Evolutionary conservation across 2,329 filamentous ascomycete genomes (phyloP), one percentile per base, ranked within the genome.

Genomic region (Amauroascus verrucosus): DNA sequence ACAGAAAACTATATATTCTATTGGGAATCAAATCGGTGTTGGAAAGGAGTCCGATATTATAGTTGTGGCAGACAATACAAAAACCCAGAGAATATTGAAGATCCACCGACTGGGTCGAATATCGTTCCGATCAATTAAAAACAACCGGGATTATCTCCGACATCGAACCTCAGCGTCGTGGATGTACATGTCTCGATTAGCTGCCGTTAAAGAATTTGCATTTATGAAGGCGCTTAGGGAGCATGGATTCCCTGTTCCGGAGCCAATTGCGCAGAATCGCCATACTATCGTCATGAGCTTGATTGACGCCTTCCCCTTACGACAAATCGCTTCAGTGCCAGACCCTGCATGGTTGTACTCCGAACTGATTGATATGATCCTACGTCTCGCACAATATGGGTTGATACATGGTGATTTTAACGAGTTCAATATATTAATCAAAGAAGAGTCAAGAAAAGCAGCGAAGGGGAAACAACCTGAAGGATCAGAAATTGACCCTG

Each of bases 341-440:
- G 81, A 96, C 60, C 88, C 91, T 0, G 86, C 88, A 2, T 73
- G 73, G n/a, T 77, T 98, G 5, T 98, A 98, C 66, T 84, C 83
- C n/a, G 88, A 97, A 56, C 75, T 98, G 32, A 94, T 98, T 64
- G 78, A 82, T 40, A 80, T 96, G 61, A 88, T 98, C 53, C 75
- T 98, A 41, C 80, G 83, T 26, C 77, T 98, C 38, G 91, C 93
- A 5, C 82, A 82, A 57, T 83, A 90, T 61, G 93, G 93, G 6
- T 75, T 98, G 46, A 98, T 98, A 57, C 93, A 98, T 66, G 93
- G 93, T 57, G 93, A 98, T 67, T 98, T 94, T 75, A 98, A 98
- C 74, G 94, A 98, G 70, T 98, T 98, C 77, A 98, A 98, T 68
- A 91, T 98, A 59, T 75, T 98, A 32, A 83, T 98, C 67, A 88